Base-by-base conservation (phyloP, 148 eudicot species). In the Fagopyrum esculentum region DNA sequence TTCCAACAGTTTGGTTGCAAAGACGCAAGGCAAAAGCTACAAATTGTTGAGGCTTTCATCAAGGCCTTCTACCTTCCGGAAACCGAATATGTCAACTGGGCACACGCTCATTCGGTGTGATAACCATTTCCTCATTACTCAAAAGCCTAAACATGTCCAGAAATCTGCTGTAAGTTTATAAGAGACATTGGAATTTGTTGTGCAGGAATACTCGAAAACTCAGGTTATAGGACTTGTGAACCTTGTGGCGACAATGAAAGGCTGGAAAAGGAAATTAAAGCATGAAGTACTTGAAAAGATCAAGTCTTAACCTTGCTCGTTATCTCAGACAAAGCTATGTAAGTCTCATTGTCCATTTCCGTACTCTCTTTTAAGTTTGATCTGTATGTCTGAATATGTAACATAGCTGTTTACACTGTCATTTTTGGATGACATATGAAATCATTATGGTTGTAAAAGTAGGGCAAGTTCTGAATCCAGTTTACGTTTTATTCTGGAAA, bases 21-120 rank as follows among this genome's bases (percentile, higher is more conserved):
- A 80, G 90, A 94, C 74, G 90, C 89, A 79, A 87, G 79, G 83
- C 94, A 95, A 45, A 94, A 94, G 78, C 69, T 94, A 69, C 97
- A 90, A 71, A 85, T 83, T 29, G 98, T 94, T 17, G 96, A 91
- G 69, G 80, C 97, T 70, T 91, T 90, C 78, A 87, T 94, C 78
- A 94, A 94, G 98, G 98, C 98, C 13, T 94, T 90, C 82, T 94
- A 94, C 76, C 90, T 94, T 76, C 97, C 98, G 61, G 98, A 89
- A 90, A 94, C 96, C 12, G 98, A 94, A 82, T 91, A 83, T 79
- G 93, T 91, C 49, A 85, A 91, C 72, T 94, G 96, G 97, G 91
- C 97, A 9, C 91, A 90, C 46, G 85, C 87, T 78, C 98, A 93
- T 82, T 95, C 97, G 90, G 98, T 93, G 87, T 69, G 83, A 52